Percentiles rank a stretch among this genome's conserved stretches.
These are phyloP conservation scores for Aspergillus affinis DNA, from an alignment of 495 filamentous ascomycete species.

Conservation along the genomic window DNA sequence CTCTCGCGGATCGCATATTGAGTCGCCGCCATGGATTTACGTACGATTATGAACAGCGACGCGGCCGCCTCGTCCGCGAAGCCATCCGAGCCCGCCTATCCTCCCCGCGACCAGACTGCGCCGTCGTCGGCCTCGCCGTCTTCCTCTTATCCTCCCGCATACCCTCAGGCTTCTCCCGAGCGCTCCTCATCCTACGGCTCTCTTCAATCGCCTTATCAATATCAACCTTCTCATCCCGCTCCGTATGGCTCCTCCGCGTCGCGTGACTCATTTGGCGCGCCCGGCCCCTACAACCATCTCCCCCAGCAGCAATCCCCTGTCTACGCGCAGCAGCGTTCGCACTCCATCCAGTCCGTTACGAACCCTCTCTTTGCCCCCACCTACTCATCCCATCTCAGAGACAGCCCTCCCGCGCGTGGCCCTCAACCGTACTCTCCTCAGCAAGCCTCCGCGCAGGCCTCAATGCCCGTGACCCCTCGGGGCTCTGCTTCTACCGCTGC, in stretches of 20 bases:
- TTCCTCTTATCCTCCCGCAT: constrained; percentile 43
- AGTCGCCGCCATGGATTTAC: constrained; percentile 50
- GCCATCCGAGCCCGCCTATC: constrained; percentile 27
- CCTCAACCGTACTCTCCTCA: constrained; percentile 39
- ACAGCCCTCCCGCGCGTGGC: constrained; percentile 41
- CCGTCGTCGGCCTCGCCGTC: constrained; percentile 33
- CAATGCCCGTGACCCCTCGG: constrained; percentile 48
- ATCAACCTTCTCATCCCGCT: constrained; percentile 32
- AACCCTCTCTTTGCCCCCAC: constrained; percentile 37
- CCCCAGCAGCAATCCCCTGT: constrained; percentile 39
- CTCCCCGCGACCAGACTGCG: constrained; percentile 30
- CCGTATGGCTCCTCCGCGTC: constrained; percentile 33
- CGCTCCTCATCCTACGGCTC: constrained; percentile 43
- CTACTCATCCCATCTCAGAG: constrained; percentile 37
- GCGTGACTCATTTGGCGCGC: constrained; percentile 39
- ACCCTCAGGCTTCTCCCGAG: constrained; percentile 41
- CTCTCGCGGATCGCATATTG: constrained; percentile 1
- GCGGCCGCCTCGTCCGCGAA: constrained; percentile 36
- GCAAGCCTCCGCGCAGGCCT: constrained; percentile 43
- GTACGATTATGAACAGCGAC: constrained; percentile 54
- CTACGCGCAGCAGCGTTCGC: constrained; percentile 45
- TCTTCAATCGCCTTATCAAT: constrained; percentile 48
- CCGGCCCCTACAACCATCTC: constrained; percentile 33
- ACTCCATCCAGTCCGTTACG: constrained; percentile 49
- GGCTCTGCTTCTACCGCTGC: constrained; percentile 32